These are phyloP conservation scores for Tricholomella constricta DNA, from an alignment of 768 basidiomycete genomes.

Conservation along the genomic window DNA sequence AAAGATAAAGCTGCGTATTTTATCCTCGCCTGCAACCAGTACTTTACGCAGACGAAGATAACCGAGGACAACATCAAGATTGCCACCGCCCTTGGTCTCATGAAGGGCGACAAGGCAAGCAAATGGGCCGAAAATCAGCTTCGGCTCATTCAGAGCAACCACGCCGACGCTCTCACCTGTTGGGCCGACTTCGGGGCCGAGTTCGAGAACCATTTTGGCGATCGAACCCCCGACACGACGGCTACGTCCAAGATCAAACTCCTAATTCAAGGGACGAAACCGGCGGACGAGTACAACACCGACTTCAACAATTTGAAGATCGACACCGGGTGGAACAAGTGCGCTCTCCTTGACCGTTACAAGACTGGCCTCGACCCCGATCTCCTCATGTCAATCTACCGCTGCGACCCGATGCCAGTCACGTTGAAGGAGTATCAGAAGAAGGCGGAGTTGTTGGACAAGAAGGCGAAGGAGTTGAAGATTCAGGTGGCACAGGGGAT, in stretches of 20 bases:
- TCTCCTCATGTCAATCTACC: not conserved
- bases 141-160: not conserved
- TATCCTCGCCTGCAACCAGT: not conserved
- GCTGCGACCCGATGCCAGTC: too few species aligned
- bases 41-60: not conserved
- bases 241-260: not conserved
- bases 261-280: not conserved
- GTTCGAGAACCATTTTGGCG: not conserved
- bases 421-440: constrained; percentile 4
- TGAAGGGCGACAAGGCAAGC: not conserved
- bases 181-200: not conserved
- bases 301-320: not conserved
- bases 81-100: not conserved
- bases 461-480: not conserved
- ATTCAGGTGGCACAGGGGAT: not conserved
- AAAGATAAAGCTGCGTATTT: not conserved
- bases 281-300: not conserved
- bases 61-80: not conserved
- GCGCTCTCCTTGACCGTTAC: not conserved
- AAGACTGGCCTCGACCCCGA: not conserved
- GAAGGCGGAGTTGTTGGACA: not conserved
- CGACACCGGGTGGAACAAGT: not conserved
- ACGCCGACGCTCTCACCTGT: not conserved
- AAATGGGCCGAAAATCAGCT: constrained; percentile 3
- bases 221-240: not conserved